These are phyloP conservation scores for Calonectria pteridis DNA, from an alignment of 2,329 filamentous ascomycete species.

Conservation along the genomic window DNA sequence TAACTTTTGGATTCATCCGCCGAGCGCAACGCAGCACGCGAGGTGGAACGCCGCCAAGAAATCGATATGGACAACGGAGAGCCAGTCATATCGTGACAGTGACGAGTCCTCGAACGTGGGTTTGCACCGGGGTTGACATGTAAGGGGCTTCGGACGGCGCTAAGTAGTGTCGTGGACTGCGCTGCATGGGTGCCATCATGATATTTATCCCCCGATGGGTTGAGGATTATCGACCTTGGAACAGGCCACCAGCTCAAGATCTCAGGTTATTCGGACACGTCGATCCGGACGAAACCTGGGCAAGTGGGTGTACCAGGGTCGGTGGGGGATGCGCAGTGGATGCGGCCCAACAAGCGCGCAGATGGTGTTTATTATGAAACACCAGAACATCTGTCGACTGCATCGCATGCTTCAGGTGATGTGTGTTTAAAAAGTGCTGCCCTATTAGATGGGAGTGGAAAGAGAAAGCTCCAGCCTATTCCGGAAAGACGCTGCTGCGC, in stretches of 20 bases:
- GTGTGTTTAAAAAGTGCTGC: not conserved
- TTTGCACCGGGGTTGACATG: not conserved
- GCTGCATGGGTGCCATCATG: not conserved
- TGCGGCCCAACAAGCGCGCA: not conserved
- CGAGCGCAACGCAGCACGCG: not conserved
- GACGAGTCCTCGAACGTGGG: not conserved
- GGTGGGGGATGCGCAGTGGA: not conserved
- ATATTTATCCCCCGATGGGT: not conserved
- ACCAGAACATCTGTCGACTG: not conserved
- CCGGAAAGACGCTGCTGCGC: not conserved
- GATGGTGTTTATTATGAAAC: not conserved
- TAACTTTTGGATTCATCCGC: not conserved
- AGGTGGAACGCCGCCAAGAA: not conserved
- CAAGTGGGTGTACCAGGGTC: not conserved
- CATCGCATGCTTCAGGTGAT: constrained; percentile 18
- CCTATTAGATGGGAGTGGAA: not conserved
- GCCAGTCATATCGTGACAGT: not conserved
- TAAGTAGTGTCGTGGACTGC: not conserved
- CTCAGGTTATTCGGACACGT: constrained; percentile 14
- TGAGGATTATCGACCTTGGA: not conserved
- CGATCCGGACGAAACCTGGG: constrained; percentile 12
- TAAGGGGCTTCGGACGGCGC: not conserved
- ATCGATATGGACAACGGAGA: not conserved
- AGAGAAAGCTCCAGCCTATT: not conserved
- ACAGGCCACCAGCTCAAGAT: not conserved